Evolutionary conservation across 805 yeast genomes (phyloP), one percentile per base, ranked within the genome.

Genomic region (Saccharomycopsis sp.): DNA sequence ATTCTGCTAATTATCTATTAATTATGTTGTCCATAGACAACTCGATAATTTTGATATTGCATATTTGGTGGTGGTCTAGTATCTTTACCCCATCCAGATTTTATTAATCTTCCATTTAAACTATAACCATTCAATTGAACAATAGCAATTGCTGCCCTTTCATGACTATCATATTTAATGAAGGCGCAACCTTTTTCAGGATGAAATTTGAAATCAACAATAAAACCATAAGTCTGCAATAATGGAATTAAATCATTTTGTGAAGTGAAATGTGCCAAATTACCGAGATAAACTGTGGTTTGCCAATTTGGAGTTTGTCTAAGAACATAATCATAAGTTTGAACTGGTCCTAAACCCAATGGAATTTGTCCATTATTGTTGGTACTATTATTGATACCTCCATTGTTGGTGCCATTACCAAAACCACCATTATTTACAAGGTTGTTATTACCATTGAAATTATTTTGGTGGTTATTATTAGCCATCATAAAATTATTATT

Each of bases 181-280:
- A 87, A 88, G 8, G 95, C 95, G 66, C 90, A 87, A 4, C 90
- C 93, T 51, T 75, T 75, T 45, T 86, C 94, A 6, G 87, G 82
- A 53, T 82, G 81, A 56, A 83, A 75, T 61, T 83, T 82, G 58
- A 87, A 77, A 54, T 84, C 93, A 47, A 84, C 80, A 57, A 87
- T 82, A 62, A 69, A 85, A 4, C 96, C 96, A 59, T 86, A 85
- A 53, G 75, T 79, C 58, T 79, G 89, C 51, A 86, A 64, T 43
- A 86, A 63, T 19, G 90, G 86, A 45, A 82, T 69, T 56, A 87
- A 66, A 51, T 85, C 93, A 44, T 70, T 70, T 61, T 84, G 87
- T 41, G 81, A 76, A 22, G 85, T 79, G 59, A 70, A 79, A 54
- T 82, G 89, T 24, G 93, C 81, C 55, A 87, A 71, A 61, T 87